phyloP scores from a whole-genome alignment of 495 filamentous ascomycete species.

The Hypomontagnella submonticulosa region DNA sequence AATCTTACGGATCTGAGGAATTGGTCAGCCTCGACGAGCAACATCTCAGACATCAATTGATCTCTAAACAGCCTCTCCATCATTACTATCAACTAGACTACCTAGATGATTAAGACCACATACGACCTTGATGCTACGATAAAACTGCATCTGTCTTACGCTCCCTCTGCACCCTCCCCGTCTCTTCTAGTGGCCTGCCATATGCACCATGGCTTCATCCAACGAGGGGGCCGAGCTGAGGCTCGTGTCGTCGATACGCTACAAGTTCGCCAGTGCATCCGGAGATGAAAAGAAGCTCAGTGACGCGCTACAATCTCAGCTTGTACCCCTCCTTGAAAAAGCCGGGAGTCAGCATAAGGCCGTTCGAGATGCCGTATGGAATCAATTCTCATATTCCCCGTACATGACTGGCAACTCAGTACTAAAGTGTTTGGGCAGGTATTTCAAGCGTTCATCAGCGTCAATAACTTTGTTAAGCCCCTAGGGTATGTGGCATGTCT shows the following conservation, averaged over 20 bases:
- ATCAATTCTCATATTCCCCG: neutral
- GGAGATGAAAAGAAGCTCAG: conserved; percentile 86
- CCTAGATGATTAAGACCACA: neutral
- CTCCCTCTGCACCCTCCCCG: neutral
- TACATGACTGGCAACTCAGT: neutral
- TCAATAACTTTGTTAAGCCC: conserved; percentile 58
- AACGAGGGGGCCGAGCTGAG: conserved; percentile 79
- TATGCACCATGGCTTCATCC: conserved; percentile 41
- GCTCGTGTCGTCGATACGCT: conserved; percentile 89
- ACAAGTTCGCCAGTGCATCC: conserved; percentile 82
- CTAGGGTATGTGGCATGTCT: conserved; percentile 50
- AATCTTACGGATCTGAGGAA: neutral
- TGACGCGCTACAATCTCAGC: conserved; percentile 76
- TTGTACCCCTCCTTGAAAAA: conserved; percentile 86
- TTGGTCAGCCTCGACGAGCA: neutral
- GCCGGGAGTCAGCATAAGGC: conserved; percentile 79
- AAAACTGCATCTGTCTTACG: neutral
- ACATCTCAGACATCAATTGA: neutral
- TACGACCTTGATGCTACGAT: conserved; percentile 7
- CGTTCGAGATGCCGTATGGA: conserved; percentile 66
- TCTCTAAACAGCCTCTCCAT: no score
- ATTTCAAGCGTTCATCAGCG: conserved; percentile 48
- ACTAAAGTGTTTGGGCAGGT: conserved; percentile 39
- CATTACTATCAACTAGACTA: neutral
- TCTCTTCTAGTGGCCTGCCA: neutral